Conservation (phyloP, 345 rosid species). For the Turnera subulata region DNA sequence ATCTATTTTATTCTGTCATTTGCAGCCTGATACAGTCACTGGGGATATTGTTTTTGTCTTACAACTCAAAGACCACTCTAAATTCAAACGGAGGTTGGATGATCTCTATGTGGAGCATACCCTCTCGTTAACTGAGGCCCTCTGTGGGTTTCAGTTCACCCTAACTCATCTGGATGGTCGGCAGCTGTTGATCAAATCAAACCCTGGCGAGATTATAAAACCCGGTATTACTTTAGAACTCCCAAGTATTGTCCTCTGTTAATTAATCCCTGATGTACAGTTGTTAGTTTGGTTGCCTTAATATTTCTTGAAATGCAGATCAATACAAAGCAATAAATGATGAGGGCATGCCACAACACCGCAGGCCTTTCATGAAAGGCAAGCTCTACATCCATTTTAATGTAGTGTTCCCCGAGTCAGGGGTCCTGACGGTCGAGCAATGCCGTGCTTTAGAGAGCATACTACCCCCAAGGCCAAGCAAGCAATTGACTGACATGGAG, state of each 20-base stretch:
- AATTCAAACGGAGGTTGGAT: conserved; percentile 34
- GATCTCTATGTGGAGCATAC: conserved; percentile 31
- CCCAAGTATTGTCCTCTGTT: neutral
- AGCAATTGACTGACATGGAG: conserved; percentile 58
- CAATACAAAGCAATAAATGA: conserved; percentile 65
- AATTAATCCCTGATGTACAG: neutral
- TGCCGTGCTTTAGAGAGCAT: conserved; percentile 44
- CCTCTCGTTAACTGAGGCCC: conserved; percentile 52
- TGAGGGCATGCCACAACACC: conserved; percentile 74
- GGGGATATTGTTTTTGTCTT: conserved; percentile 47
- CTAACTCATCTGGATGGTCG: conserved; percentile 57
- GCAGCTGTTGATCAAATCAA: conserved; percentile 60
- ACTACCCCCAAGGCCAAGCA: conserved; percentile 43
- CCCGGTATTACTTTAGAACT: conserved; percentile 56
- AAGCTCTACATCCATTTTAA: conserved; percentile 63
- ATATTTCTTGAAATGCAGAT: conserved; percentile 33
- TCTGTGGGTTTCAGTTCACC: conserved; percentile 64
- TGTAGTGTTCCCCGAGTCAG: conserved; percentile 55
- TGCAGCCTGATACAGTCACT: conserved; percentile 45
- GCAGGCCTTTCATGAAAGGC: conserved; percentile 74
- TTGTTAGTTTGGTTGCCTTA: no score
- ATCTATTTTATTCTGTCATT: neutral
- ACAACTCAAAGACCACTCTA: conserved; percentile 53
- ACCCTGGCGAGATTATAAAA: conserved; percentile 56
- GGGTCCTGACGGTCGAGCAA: conserved; percentile 42